Evolutionary conservation across 345 rosid genomes (phyloP).

Genomic region (Turritis glabra): DNA sequence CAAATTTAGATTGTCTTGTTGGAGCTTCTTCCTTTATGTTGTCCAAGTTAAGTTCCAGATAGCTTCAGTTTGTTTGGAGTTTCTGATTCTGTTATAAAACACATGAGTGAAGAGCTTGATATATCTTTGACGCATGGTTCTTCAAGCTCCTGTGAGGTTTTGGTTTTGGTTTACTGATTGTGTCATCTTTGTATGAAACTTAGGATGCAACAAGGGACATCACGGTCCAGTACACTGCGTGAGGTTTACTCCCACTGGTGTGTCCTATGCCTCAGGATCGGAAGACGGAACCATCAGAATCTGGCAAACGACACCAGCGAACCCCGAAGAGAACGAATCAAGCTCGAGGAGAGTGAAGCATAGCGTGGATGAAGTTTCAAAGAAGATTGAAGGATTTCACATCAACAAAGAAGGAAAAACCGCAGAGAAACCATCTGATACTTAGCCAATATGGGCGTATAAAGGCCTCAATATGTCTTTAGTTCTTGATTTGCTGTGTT

Average conservation of each 20-base stretch:
- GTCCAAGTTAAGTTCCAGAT: not conserved
- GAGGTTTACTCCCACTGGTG: conserved; percentile 93
- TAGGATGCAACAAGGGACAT: conserved; percentile 98
- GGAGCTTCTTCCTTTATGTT: not conserved
- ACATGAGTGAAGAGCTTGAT: not conserved
- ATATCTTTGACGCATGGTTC: not conserved
- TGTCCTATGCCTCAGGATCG: conserved; percentile 92
- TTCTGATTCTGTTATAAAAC: not conserved
- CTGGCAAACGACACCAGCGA: conserved; percentile 54
- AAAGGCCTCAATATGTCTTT: not conserved
- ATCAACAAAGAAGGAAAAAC: conserved; percentile 48
- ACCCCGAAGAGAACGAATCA: conserved; percentile 40
- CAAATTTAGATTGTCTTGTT: not conserved
- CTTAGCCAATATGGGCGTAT: not conserved
- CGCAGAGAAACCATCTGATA: conserved; percentile 35
- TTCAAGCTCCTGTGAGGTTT: not conserved
- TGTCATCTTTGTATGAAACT: conserved; percentile 8
- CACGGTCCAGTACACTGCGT: conserved; percentile 97
- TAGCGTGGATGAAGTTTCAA: conserved; percentile 44
- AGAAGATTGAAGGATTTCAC: conserved; percentile 50
- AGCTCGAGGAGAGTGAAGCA: conserved; percentile 47
- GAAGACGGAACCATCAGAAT: conserved; percentile 88
- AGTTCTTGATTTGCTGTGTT: conserved; percentile 15
- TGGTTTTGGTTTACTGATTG: conserved; percentile 4
- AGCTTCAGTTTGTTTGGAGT: not conserved